Base-by-base conservation (phyloP, 2,329 filamentous ascomycete species). In the Anthostomella pinea region DNA sequence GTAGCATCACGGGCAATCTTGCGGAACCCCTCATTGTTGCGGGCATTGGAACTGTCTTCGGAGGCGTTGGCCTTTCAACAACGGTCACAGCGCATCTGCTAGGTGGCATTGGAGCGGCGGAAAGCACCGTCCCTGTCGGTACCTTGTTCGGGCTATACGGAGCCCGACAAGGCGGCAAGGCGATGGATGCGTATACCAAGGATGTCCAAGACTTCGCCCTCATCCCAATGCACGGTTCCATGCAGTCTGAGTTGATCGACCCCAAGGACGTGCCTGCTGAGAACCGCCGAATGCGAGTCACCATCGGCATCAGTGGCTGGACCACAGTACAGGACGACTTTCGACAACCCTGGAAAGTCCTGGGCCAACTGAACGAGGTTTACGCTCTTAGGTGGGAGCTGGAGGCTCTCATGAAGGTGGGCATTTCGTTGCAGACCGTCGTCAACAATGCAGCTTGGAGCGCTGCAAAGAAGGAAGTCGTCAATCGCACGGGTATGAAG, bases 121-220 rank as follows among this genome's bases (percentile, higher is more conserved):
- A 90, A 23, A 93, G 85, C 44, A 79, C 83, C 5, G 76, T 93
- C 11, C 70, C 89, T 26, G 83, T 95, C 19, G 91, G 90, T 11
- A 80, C 85, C 23, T 68, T 97, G 24, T 96, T 97, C 55, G 93
- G 93, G 7, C 87, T 93, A n/a, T 95, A 94, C 57, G 86, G 86
- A 27, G 81, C 83, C 2, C 79, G 83, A 22, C 90, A 95, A 73
- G 86, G 85, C 0, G 80, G 82, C 34, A 83, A 89, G 59, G 87
- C 90, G 72, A 85, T 96, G 73, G 87, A 95, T 47, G 73, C 83
- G n/a, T 95, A 94, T 58, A 77, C 85, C 8, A 81, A 81, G 49
- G 88, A 95, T 47, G 83, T 97, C 11, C 81, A 87, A 52, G 90
- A 97, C 56, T 95, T 96, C 61, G 87, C 80, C 1, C 87, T 97